Evolutionary conservation across 768 basidiomycete genomes (phyloP), one percentile per base, ranked within the genome.

Genomic region (Tylopilus intermedius): DNA sequence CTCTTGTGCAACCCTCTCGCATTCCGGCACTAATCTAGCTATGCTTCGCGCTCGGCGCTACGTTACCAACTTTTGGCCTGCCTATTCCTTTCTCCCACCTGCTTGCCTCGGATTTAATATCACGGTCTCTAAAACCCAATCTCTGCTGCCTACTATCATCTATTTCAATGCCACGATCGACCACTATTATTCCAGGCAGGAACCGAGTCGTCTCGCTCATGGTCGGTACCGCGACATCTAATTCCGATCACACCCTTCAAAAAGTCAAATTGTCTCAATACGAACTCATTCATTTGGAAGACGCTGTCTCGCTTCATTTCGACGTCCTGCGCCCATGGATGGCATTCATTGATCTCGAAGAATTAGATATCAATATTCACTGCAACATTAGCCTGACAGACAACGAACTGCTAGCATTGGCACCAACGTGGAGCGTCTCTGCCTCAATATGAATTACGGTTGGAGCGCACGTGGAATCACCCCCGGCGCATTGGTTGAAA

Each of bases 1-100:
- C 37, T 37, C 42, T 57, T 7, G 11, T n/a, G 2, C 48, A 58
- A 15, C 42, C 55, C 2, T 48, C 49, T 14, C 26, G 27, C 37
- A 39, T 48, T 42, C 46, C 57, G 1, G 22, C 37, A 3, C 21
- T 30, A 26, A 33, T 15, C 4, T 4, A 8, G 2, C 33, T 46
- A 24, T 7, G 2, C 3, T 47, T 33, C 22, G 13, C 4, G 9
- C 15, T 27, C 26, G 6, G 7, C 15, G 7, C 10, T 5, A n/a
- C 4, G 8, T 10, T 32, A 2, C 22, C 27, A 26, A 7, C 37
- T 21, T 6, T 22, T 14, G 11, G 22, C 4, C 22, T 18, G 3
- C n/a, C 40, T 2, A 8, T 47, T 6, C n/a, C 5, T 47, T 49
- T 46, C 13, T 13, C 54, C 7, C 45, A 9, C 22, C 7, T 55